Conservation (phyloP, 2,329 filamentous ascomycete genomes). For the Monilinia aucupariae region DNA sequence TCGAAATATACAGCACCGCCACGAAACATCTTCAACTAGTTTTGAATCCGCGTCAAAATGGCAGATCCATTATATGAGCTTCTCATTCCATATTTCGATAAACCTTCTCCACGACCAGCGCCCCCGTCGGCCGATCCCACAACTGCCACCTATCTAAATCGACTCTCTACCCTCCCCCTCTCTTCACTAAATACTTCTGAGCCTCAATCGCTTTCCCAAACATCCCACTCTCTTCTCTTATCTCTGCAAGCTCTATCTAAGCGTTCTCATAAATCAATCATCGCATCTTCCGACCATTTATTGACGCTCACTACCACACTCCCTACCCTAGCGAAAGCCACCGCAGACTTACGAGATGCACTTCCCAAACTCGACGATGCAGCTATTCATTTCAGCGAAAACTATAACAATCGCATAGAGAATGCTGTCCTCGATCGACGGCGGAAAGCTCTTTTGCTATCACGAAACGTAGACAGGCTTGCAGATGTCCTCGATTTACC, state of each 20-base stretch:
- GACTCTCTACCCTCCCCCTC: slow-evolving; percentile 71
- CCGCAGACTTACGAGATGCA: slow-evolving; percentile 60
- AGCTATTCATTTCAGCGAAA: slow-evolving; percentile 73
- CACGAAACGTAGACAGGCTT: slow-evolving; percentile 81
- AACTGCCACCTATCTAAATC: slow-evolving; percentile 66
- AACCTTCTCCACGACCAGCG: slow-evolving; percentile 38
- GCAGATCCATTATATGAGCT: slow-evolving; percentile 72
- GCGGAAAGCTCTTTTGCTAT: slow-evolving; percentile 73
- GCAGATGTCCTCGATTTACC: slow-evolving; percentile 90
- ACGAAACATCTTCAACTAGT: background rate
- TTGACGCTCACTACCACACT: slow-evolving; percentile 66
- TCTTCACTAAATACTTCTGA: slow-evolving; percentile 68
- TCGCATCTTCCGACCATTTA: slow-evolving; percentile 73
- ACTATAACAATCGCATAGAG: slow-evolving; percentile 69
- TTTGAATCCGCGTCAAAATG: slow-evolving; percentile 41
- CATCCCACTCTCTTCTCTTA: slow-evolving; percentile 72
- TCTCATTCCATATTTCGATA: slow-evolving; percentile 55
- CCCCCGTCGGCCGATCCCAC: slow-evolving; percentile 44
- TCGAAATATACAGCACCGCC: background rate
- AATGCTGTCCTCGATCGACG: slow-evolving; percentile 65
- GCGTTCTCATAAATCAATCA: slow-evolving; percentile 78
- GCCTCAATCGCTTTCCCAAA: slow-evolving; percentile 71
- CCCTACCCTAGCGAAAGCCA: slow-evolving; percentile 61
- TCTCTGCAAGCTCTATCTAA: slow-evolving; percentile 85
- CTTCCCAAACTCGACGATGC: slow-evolving; percentile 76